Evolutionary conservation across 2,329 filamentous ascomycete species (phyloP), one percentile per base, ranked within the genome.

Genomic region (Colletotrichum spaethianum): DNA sequence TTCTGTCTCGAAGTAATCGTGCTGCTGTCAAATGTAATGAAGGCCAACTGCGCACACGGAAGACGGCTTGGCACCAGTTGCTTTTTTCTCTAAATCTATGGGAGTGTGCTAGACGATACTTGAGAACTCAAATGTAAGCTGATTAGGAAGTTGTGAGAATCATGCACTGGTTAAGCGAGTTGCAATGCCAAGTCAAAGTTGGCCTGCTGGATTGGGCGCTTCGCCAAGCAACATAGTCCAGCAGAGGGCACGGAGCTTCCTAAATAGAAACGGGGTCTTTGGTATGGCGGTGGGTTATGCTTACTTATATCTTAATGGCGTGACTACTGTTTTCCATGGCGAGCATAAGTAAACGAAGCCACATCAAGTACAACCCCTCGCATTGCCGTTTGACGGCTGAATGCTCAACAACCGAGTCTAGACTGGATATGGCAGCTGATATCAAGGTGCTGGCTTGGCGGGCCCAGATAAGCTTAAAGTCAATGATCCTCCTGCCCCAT

Each of bases 401-500:
- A 52, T 5, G 52, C 52, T 36, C 44, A 69, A 72, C 70, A 69
- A 40, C 59, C 70, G 70, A 69, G 46, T 40, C 70, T 70, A 70
- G 14, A 26, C 70, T 72, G 52, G 2, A 70, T 40, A 1, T 12
- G 70, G 70, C 59, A 69, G 65, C 46, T 69, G 38, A 8, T 40
- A 40, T 36, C 16, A 59, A 28, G 18, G 26, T 36, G 20, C 18
- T 5, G 26, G 18, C 70, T 72, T 72, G 70, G 70, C 70, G 44
- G 44, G 20, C 65, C 53, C 65, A 59, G 60, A 60, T 72, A 70
- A 69, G 70, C 59, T 70, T 69, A 72, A 72, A 72, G 38, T 18
- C 38, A 38, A 23, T n/a, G n/a, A n/a, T 63, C 26, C 59, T 72
- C 65, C 70, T 72, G 65, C 65, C 70, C 53, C 26, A 72, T 60